Base-by-base conservation (phyloP, 495 filamentous ascomycete genomes). In the Staphylotrichum longicolle region DNA sequence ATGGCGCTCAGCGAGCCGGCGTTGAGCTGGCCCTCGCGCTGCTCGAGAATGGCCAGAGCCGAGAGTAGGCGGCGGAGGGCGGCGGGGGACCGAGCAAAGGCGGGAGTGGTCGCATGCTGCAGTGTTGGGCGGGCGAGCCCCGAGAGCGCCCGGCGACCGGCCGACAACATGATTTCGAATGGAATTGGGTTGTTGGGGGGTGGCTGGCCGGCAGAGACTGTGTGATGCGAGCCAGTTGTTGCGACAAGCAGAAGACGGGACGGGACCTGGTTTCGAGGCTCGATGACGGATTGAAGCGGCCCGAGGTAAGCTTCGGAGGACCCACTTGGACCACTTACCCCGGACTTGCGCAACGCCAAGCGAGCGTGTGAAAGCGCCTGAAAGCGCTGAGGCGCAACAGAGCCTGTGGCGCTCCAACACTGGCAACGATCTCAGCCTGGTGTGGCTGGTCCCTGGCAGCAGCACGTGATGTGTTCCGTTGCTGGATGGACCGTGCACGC, bases 31-130 rank as follows among this genome's bases (percentile, higher is more conserved):
- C 95, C 94, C 67, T 96, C 89, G 70, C 87, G 87, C 75, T 98
- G 94, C 75, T 98, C 94, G 63, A 98, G 86, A 48, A 98, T 77
- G 44, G 93, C 93, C 42, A 98, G 85, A 49, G 91, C 92, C 48
- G 91, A 96, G 52, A 96, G 81, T 56, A 96, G 80, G 66, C 91
- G 85, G 67, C 83, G 79, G 65, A 90, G 76, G 55, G 75, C 72
- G 33, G 78, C 76, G 61, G 72, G 74, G 57, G 66, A 68, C 46
- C 62, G 15, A 56, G 53, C 60, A 46, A 69, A 66, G 32, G 72
- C 54, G 61, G 64, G 70, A 45, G 66, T 63, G 32, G 68, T 62
- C 41, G 66, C 58, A 63, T 67, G 65, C 14, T 45, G 47, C 20
- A 72, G 48, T 20, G 61, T 54, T 39, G 69, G 68, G 54, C 69